A percentile compares a stretch with the other conserved stretches of the same genome.
These are phyloP conservation scores for Rhodocollybia butyracea DNA, from an alignment of 768 basidiomycete genomes.

Conservation along the genomic window DNA sequence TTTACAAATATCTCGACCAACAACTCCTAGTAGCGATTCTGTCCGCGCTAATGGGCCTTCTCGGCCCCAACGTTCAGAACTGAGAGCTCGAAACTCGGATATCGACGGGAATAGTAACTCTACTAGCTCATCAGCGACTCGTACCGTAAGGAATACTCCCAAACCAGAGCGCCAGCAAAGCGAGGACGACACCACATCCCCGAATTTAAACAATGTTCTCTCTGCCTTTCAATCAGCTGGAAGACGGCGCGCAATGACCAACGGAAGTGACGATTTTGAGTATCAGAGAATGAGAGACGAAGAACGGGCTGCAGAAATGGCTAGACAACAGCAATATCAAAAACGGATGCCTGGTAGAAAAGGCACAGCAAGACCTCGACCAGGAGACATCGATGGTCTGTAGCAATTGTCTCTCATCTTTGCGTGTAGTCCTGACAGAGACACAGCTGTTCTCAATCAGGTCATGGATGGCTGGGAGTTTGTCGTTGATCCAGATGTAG, in stretches of 20 bases:
- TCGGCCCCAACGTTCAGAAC: constrained; percentile 66
- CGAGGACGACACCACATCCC: constrained; percentile 30
- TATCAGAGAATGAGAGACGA: constrained; percentile 55
- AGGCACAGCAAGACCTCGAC: constrained; percentile 49
- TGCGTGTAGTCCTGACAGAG: neutral
- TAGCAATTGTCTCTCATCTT: constrained; percentile 8
- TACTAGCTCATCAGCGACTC: constrained; percentile 12
- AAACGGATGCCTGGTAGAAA: constrained; percentile 63
- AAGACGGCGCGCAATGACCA: constrained; percentile 49
- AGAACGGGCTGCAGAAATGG: constrained; percentile 62
- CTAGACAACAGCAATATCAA: constrained; percentile 65
- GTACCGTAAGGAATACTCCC: constrained; percentile 28
- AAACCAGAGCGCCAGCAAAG: constrained; percentile 14
- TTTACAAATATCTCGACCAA: constrained; percentile 58
- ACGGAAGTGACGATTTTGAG: constrained; percentile 50
- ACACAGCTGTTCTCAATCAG: constrained; percentile 74
- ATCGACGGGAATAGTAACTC: constrained; percentile 28
- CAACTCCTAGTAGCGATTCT: constrained; percentile 45
- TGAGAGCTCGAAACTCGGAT: constrained; percentile 54
- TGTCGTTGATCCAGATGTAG: constrained; percentile 76
- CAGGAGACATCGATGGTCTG: constrained; percentile 86
- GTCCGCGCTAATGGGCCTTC: constrained; percentile 44
- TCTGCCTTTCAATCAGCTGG: constrained; percentile 71
- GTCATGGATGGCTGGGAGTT: constrained; percentile 91
- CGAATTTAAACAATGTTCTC: constrained; percentile 52